Conservation (phyloP, 805 yeast species). For the Yamadazyma ubonensis region DNA sequence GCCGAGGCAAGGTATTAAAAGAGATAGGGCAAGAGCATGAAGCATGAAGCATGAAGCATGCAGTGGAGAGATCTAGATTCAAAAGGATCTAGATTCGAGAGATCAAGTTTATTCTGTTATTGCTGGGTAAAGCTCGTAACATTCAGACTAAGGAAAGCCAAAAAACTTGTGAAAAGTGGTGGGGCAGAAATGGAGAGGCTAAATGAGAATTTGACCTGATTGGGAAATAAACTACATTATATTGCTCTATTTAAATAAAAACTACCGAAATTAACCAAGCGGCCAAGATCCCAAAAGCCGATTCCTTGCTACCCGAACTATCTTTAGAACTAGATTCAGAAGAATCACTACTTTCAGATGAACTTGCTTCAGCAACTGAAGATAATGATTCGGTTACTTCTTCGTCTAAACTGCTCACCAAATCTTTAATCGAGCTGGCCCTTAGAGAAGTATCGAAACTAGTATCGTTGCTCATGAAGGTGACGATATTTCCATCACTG, state of each 20-base stretch:
- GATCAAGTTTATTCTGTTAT: too few species aligned
- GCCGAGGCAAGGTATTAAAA: too few species aligned
- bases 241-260: conserved; percentile 1
- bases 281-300: conserved; percentile 6
- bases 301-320: conserved; percentile 11
- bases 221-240: neutral
- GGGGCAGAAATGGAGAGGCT: too few species aligned
- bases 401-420: conserved; percentile 44
- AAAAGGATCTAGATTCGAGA: too few species aligned
- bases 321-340: conserved; percentile 22
- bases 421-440: conserved; percentile 42
- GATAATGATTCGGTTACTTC: conserved; percentile 29
- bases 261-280: conserved; percentile 4
- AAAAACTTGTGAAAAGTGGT: too few species aligned
- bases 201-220: too few species aligned
- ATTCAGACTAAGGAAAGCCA: too few species aligned
- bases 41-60: too few species aligned
- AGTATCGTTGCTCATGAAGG: conserved; percentile 57
- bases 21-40: too few species aligned
- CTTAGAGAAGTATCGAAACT: conserved; percentile 45
- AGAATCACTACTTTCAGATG: conserved; percentile 9
- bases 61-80: too few species aligned
- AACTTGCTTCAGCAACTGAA: conserved; percentile 11
- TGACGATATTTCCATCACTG: conserved; percentile 56
- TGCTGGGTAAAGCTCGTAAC: too few species aligned